Evolutionary conservation across 2,329 filamentous ascomycete species (phyloP), one percentile per base, ranked within the genome.

Genomic region (Cladorrhinum sp.): DNA sequence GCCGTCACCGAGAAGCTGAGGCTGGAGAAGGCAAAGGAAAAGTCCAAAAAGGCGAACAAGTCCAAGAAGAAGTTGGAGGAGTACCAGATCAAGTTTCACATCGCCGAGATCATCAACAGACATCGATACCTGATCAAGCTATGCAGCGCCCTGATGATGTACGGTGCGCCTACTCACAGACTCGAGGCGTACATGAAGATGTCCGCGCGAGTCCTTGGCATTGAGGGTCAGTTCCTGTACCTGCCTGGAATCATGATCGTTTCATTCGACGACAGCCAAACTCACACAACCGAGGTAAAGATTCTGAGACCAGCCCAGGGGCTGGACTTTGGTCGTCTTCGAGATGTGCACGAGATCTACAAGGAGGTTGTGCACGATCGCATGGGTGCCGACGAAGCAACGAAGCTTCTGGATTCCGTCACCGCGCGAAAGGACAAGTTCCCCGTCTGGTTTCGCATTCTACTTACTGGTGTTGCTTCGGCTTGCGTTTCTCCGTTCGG

Each of bases 191-290:
- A 96, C 73, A 88, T 97, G 85, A 87, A 84, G 64, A 96, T 94
- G 90, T 92, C 90, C 8, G 88, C 93, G 1, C 84, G 90, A n/a
- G 90, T 95, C 1, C 82, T 97, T 39, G 90, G 93, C 73, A 93
- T 96, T 16, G 90, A 96, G 66, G 89, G 89, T 5, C 92, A 96
- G 69, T 96, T 95, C 68, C 77, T 96, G 21, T 97, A 96, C 72
- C 85, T 96, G 28, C 92, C 93, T 0, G 91, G 91, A 0, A 96
- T 91, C 70, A 97, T 97, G 93, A 90, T 97, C 60, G 89, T 96
- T 71, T 94, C 91, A 3, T 96, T 97, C 70, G 92, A 90, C 69
- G 90, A 94, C 73, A 79, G 76, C 65, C 75, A 76, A 0, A 91
- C 89, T 0, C 89, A 92, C 69, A 92, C 90, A 0, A 88, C 88